Conservation (phyloP, 2,329 filamentous ascomycete genomes). For the Pleomassaria siparia region DNA sequence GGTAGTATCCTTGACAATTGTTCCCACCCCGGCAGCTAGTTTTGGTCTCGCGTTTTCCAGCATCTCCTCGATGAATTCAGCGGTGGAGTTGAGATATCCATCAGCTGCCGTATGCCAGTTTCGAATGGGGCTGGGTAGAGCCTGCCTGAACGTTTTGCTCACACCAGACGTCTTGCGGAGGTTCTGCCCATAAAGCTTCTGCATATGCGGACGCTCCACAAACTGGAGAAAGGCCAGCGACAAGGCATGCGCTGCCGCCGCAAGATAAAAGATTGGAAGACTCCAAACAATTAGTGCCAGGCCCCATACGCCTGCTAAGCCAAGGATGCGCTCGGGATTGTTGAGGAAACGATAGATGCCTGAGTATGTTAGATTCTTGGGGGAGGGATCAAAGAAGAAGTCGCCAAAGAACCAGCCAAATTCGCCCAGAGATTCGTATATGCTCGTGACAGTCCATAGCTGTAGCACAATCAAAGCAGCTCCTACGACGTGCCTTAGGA, state of each 20-base stretch:
- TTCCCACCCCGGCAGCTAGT: conserved; percentile 81
- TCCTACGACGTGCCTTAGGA: conserved; percentile 86
- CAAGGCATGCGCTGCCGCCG: conserved; percentile 80
- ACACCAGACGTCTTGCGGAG: conserved; percentile 86
- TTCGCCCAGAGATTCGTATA: conserved; percentile 93
- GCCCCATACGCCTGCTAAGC: conserved; percentile 93
- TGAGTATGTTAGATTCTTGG: conserved; percentile 82
- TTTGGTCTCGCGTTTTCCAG: conserved; percentile 83
- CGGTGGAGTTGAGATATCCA: conserved; percentile 80
- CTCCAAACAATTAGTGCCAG: conserved; percentile 92
- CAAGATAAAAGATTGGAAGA: conserved; percentile 80
- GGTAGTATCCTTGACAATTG: conserved; percentile 83
- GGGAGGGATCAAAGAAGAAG: conserved; percentile 91
- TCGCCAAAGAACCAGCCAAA: conserved; percentile 99
- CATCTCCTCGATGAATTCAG: conserved; percentile 88
- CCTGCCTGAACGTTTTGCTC: conserved; percentile 85
- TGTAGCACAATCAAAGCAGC: conserved; percentile 80
- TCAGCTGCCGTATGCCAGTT: conserved; percentile 86
- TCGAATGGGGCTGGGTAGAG: conserved; percentile 79
- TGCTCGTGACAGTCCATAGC: conserved; percentile 87
- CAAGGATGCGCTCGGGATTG: conserved; percentile 92
- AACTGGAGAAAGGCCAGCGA: conserved; percentile 87
- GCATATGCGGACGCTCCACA: conserved; percentile 96
- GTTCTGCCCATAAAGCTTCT: conserved; percentile 88
- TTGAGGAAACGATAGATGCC: conserved; percentile 98